Evolutionary conservation across 768 basidiomycete genomes (phyloP).

Genomic region (Clitopilus hobsonii): DNA sequence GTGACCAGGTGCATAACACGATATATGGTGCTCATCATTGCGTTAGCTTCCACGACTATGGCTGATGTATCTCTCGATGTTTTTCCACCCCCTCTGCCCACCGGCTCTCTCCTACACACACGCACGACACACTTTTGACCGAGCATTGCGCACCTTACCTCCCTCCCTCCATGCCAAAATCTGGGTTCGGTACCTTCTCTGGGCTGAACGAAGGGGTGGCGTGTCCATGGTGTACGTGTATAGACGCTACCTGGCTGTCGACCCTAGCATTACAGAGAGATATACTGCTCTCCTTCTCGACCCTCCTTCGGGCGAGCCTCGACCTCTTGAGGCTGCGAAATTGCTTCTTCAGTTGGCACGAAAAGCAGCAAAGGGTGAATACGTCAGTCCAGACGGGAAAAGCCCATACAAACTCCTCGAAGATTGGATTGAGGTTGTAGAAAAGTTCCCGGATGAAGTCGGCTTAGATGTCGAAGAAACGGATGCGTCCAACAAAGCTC

Average conservation of each 20-base stretch:
- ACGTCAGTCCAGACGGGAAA: constrained; percentile 86
- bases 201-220: constrained; percentile 84
- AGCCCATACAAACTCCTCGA: constrained; percentile 92
- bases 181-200: constrained; percentile 90
- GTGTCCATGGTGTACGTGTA: constrained; percentile 77
- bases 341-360: constrained; percentile 79
- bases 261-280: constrained; percentile 76
- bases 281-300: constrained; percentile 69
- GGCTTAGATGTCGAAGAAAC: constrained; percentile 84
- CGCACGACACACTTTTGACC: constrained; percentile 90
- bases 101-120: constrained; percentile 81
- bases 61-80: constrained; percentile 88
- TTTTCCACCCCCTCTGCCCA: constrained; percentile 88
- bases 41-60: constrained; percentile 86
- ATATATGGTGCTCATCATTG: constrained; percentile 6
- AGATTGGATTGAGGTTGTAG: constrained; percentile 90
- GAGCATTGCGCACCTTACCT: constrained; percentile 88
- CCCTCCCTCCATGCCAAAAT: constrained; percentile 89
- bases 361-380: constrained; percentile 78
- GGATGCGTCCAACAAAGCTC: constrained; percentile 44
- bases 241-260: constrained; percentile 82
- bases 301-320: constrained; percentile 48
- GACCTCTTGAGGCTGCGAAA: constrained; percentile 92
- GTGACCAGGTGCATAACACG: constrained; percentile 17
- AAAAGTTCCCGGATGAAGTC: constrained; percentile 87